Evolutionary conservation across 495 filamentous ascomycete species (phyloP), one percentile per base, ranked within the genome.

Genomic region (Tuber melanosporum): DNA sequence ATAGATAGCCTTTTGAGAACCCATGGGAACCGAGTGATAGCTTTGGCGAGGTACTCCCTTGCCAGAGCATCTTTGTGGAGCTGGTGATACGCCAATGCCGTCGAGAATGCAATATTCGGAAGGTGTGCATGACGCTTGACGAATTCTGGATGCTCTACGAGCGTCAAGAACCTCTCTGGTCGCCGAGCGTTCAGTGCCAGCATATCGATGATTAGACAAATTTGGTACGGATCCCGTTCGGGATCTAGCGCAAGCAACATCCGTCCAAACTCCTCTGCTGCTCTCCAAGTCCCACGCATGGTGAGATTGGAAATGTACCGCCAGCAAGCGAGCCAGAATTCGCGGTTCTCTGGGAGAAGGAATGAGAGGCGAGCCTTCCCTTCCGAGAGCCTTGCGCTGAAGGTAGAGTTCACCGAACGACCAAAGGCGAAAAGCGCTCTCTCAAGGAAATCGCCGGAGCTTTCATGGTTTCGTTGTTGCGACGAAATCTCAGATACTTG

Each of bases 371-470:
- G 87, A 15, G 93, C 93, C 78, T 90, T 91, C 19, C 96, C 95
- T 84, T 91, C 88, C 73, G 91, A 88, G n/a, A 98, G 85, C 73
- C 90, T 89, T 45, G 87, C 89, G 20, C 88, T 86, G 82, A 98
- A 99, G 1, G 91, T 89, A 17, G 92, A 94, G 75, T 94, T 90
- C 1, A 91, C 88, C 8, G 93, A 92, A 15, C 96, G 89, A 22
- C 95, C 95, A 82, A 99, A 95, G 45, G 92, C 92, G 86, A 97
- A 98, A 17, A 99, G 87, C 2, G 95, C 94, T 47, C 95, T 88
- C 85, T 98, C 95, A 72, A 97, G 89, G 14, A 98, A 88, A 80
- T 98, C 95, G 41, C 93, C 91, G 2, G 95, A 90, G 4, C 93
- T 88, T 6, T 94, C 89, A 79, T 93, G 90, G 82, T 98, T 95